These are phyloP conservation scores for Pouteria glomerata DNA, from an alignment of 148 eudicot species.

Conservation along the genomic window DNA sequence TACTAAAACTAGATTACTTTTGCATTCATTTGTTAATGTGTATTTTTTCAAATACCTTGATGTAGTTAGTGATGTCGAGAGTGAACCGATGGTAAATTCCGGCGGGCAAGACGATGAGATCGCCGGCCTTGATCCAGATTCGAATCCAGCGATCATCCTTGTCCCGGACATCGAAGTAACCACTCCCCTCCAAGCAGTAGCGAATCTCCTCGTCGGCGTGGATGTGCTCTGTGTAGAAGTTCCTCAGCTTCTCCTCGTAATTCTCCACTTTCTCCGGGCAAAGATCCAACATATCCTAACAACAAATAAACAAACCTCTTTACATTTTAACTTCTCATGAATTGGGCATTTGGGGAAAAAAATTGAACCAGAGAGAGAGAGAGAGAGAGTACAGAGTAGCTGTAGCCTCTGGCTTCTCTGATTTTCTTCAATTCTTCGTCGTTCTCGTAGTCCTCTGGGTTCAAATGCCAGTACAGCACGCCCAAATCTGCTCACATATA, in stretches of 20 bases:
- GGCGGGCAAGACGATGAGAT: conserved; percentile 77
- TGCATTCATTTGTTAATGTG: no score
- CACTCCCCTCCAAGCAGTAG: conserved; percentile 86
- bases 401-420: conserved; percentile 65
- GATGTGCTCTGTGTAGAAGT: conserved; percentile 86
- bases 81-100: conserved; percentile 97
- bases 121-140: conserved; percentile 70
- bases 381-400: conserved; percentile 45
- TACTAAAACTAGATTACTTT: no score
- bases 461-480: conserved; percentile 66
- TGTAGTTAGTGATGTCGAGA: conserved; percentile 73
- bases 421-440: conserved; percentile 74
- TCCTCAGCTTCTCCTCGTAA: conserved; percentile 85
- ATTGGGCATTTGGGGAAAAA: neutral
- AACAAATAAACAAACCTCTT: neutral
- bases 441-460: conserved; percentile 61
- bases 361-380: neutral
- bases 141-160: conserved; percentile 89
- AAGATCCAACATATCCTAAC: conserved; percentile 79
- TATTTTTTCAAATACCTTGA: conserved; percentile 74
- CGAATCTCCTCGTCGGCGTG: conserved; percentile 94
- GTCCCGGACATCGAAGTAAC: conserved; percentile 90
- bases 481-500: conserved; percentile 58
- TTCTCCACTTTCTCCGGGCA: conserved; percentile 91
- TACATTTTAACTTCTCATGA: neutral